Conservation (phyloP, 768 basidiomycete genomes). For the Tylopilus subfusipes region DNA sequence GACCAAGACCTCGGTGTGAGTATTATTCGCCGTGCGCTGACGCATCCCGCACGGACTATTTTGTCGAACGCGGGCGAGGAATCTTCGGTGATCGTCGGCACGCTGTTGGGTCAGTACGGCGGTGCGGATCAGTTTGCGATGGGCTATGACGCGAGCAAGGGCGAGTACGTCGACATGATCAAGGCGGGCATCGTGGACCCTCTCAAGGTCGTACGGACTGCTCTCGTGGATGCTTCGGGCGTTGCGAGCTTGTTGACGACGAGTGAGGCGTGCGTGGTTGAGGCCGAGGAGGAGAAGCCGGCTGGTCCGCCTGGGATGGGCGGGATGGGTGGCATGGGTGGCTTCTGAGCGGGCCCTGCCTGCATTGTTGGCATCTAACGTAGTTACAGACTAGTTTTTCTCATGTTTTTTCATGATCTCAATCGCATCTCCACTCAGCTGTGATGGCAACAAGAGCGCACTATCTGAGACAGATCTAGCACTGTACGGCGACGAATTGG, state of each 20-base stretch:
- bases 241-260: slow-evolving; percentile 94
- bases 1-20: slow-evolving; percentile 95
- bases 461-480: not conserved
- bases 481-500: not conserved
- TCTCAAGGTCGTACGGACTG: slow-evolving; percentile 91
- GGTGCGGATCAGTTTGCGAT: slow-evolving; percentile 72
- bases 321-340: slow-evolving; percentile 60
- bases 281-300: slow-evolving; percentile 78
- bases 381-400: slow-evolving; percentile 16
- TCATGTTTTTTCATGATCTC: not conserved
- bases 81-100: slow-evolving; percentile 88
- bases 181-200: slow-evolving; percentile 93
- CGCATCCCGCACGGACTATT: not conserved
- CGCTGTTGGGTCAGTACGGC: slow-evolving; percentile 67
- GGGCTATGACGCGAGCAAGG: slow-evolving; percentile 91
- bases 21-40: slow-evolving; percentile 58
- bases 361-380: slow-evolving; percentile 8
- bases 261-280: slow-evolving; percentile 88
- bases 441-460: not conserved
- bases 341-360: slow-evolving; percentile 35
- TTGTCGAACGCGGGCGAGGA: slow-evolving; percentile 62
- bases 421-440: slow-evolving; percentile 26
- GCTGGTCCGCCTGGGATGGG: slow-evolving; percentile 53
- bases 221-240: slow-evolving; percentile 86
- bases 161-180: slow-evolving; percentile 95